phyloP scores from a whole-genome alignment of 2,329 filamentous ascomycete species.

The Podosphaera leucotricha region DNA sequence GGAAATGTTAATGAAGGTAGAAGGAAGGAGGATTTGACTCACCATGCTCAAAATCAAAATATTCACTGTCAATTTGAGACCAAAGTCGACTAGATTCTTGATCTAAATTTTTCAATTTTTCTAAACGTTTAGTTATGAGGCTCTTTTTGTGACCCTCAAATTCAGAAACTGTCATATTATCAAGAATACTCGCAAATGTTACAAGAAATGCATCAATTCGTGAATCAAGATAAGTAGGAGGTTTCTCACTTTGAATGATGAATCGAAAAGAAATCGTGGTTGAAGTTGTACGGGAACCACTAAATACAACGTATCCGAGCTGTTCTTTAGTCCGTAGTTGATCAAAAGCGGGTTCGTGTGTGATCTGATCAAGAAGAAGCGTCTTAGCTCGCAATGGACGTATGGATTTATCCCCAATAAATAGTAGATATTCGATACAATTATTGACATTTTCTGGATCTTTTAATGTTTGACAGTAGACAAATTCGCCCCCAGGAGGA shows the following conservation, averaged over 20 bases:
- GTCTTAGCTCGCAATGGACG: constrained; percentile 50
- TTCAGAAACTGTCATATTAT: constrained; percentile 55
- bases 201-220: constrained; percentile 70
- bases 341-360: constrained; percentile 83
- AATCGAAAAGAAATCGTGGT: constrained; percentile 71
- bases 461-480: constrained; percentile 58
- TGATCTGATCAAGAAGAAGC: constrained; percentile 67
- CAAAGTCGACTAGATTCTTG: constrained; percentile 68
- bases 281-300: constrained; percentile 44
- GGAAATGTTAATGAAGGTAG: constrained; percentile 2
- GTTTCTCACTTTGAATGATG: constrained; percentile 79
- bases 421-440: constrained; percentile 58
- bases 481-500: constrained; percentile 57
- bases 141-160: constrained; percentile 86
- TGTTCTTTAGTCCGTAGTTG: constrained; percentile 92
- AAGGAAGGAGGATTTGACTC: constrained; percentile 17
- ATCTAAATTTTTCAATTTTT: constrained; percentile 79
- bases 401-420: constrained; percentile 45
- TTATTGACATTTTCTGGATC: constrained; percentile 81
- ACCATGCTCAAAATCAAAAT: constrained; percentile 77
- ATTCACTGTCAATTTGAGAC: constrained; percentile 65
- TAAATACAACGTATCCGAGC: constrained; percentile 89
- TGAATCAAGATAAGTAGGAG: constrained; percentile 59
- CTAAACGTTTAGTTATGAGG: constrained; percentile 62
- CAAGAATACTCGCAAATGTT: constrained; percentile 39